Percentiles rank a stretch among this genome's conserved stretches.
Evolutionary conservation across 345 rosid species (phyloP).

Genomic region (Citrus sinensis): DNA sequence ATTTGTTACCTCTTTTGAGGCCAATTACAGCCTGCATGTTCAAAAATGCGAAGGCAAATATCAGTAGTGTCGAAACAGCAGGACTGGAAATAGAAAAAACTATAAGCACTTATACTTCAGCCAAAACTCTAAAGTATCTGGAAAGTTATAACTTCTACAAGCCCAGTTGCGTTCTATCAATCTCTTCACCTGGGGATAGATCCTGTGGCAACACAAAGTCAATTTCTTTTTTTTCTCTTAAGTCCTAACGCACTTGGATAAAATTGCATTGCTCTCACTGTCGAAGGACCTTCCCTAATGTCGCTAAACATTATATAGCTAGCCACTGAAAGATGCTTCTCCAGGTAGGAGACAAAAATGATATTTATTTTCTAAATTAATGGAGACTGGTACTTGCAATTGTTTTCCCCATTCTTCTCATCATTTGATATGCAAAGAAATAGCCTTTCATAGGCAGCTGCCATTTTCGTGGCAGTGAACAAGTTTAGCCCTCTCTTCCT

Average conservation of each 20-base stretch:
- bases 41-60: not conserved
- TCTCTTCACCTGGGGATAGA: not conserved
- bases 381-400: constrained; percentile 39
- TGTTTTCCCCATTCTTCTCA: constrained; percentile 21
- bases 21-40: not conserved
- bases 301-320: not conserved
- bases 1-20: not conserved
- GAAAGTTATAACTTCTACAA: not conserved
- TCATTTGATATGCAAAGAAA: constrained; percentile 69
- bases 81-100: not conserved
- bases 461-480: constrained; percentile 90
- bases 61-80: not conserved
- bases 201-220: not conserved
- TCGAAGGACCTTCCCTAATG: not conserved
- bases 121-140: too few relatives aligned
- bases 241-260: not conserved
- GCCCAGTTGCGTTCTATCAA: not conserved
- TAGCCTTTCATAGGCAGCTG: constrained; percentile 77
- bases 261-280: not conserved
- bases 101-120: not conserved
- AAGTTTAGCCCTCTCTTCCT: constrained; percentile 61
- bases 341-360: not conserved
- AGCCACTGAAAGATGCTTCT: not conserved
- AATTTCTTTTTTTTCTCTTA: not conserved
- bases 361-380: not conserved